Base-by-base conservation (phyloP, 2,329 filamentous ascomycete species). In the Exophiala xenobiotica region DNA sequence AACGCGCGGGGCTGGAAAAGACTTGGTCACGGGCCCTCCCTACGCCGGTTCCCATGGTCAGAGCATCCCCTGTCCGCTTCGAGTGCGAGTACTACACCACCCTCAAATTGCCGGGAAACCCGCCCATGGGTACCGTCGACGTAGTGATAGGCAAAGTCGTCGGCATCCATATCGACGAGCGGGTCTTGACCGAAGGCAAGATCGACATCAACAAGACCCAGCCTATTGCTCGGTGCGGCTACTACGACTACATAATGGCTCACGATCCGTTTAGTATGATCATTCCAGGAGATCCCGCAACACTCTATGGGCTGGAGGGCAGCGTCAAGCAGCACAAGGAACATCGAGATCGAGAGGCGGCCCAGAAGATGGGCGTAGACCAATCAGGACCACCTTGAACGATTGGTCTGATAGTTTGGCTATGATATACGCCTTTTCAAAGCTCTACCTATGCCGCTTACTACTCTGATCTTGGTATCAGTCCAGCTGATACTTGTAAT, bases 201-300 rank as follows among this genome's bases (percentile, higher is more conserved):
- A 62, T 84, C 31, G 80, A 84, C 69, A 65, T 83, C 1, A 64
- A 60, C 2, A 82, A 82, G 67, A 80, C 77, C 18, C 68, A 74
- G 67, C 80, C 80, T 3, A 83, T 84, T 65, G 81, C 80, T 5
- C 66, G 81, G 20, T 82, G 76, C 61, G 80, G 80, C 12, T 84
- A 84, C 63, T 79, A 77, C 60, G 71, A 83, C 63, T 84, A 83
- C 67, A 70, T 76, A 1, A 77, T 79, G 8, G 69, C 83, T 2
- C 67, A 68, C 45, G 74, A 79, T 18, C 75, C 77, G 1, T 84
- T 84, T 66, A 79, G 83, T 42, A 84, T 84, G 81, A 65, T 69
- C 3, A 73, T 78, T 52, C 76, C 76, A 3, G 55, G 57, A 2
- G 43, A 44, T 3, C 22, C 74, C 67, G 41, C 66, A 62, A 62